Evolutionary conservation across 495 filamentous ascomycete species (phyloP).

Genomic region (Xylaria curta): DNA sequence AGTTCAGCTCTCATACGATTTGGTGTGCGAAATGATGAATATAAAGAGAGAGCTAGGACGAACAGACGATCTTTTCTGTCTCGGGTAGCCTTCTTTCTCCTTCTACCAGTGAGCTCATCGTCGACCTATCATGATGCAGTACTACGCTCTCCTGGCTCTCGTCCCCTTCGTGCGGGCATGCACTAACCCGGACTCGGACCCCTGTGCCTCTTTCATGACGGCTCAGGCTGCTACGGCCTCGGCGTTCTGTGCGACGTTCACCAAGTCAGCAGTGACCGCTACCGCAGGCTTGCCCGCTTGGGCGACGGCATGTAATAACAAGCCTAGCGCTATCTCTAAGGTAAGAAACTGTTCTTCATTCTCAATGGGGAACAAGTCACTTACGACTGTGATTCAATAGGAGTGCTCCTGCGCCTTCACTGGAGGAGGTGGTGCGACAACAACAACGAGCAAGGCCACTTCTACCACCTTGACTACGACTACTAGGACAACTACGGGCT

Average conservation of each 20-base stretch:
- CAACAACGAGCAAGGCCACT: conserved; percentile 13
- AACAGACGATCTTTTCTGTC: background rate
- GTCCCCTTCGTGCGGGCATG: conserved; percentile 25
- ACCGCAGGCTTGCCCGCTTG: conserved; percentile 23
- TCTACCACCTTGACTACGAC: conserved; percentile 22
- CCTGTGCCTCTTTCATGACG: conserved; percentile 29
- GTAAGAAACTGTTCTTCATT: background rate
- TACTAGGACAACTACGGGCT: conserved; percentile 16
- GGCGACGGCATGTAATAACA: conserved; percentile 17
- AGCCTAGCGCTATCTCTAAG: conserved; percentile 25
- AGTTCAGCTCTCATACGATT: background rate
- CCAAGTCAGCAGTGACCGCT: conserved; percentile 24
- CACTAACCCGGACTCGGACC: conserved; percentile 25
- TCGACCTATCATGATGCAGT: conserved; percentile 1
- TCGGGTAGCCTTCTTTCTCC: background rate
- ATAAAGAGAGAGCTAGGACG: conserved; percentile 13
- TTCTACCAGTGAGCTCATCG: background rate
- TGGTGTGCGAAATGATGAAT: background rate
- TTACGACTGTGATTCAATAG: background rate
- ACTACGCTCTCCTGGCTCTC: conserved; percentile 25
- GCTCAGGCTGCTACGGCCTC: conserved; percentile 25
- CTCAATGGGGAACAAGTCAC: background rate
- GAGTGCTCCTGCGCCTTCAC: conserved; percentile 30
- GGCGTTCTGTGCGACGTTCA: conserved; percentile 29
- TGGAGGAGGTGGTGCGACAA: conserved; percentile 12